These are phyloP conservation scores for Astraeus odoratus DNA, from an alignment of 768 basidiomycete genomes.

Conservation along the genomic window DNA sequence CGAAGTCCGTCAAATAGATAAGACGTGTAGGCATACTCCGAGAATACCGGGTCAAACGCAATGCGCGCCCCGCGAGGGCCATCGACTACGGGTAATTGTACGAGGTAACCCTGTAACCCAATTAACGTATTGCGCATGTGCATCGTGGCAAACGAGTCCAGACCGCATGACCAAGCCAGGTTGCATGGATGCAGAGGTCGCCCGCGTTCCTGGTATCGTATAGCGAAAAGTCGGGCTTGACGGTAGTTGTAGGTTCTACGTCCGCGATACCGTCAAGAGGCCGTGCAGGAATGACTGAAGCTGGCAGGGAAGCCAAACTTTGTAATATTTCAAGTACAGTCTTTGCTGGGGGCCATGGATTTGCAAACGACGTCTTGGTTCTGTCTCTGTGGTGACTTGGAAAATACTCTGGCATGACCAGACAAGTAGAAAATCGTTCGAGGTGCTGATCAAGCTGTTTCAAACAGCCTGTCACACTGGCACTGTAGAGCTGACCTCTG, in stretches of 20 bases:
- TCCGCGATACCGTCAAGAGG: neutral
- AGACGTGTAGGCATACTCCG: conserved; percentile 25
- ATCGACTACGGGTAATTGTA: conserved; percentile 18
- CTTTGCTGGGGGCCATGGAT: conserved; percentile 2
- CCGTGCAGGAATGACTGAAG: neutral
- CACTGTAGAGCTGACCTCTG: too few species aligned
- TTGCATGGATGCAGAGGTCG: conserved; percentile 11
- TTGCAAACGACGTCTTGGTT: neutral
- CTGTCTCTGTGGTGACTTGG: conserved; percentile 2
- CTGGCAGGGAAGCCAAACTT: neutral
- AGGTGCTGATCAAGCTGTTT: too few species aligned
- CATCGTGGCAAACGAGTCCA: conserved; percentile 3
- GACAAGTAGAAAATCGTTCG: too few species aligned
- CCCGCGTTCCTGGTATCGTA: neutral
- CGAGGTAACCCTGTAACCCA: conserved; percentile 19
- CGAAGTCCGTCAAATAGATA: conserved; percentile 24
- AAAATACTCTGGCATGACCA: neutral
- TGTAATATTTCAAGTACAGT: neutral
- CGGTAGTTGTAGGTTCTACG: neutral
- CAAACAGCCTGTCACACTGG: too few species aligned
- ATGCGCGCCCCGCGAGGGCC: conserved; percentile 22
- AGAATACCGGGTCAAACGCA: conserved; percentile 38
- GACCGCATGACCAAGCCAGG: conserved; percentile 35
- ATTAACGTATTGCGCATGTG: neutral
- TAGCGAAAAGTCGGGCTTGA: conserved; percentile 2